Percentiles rank a stretch among this genome's conserved stretches.
phyloP scores from a whole-genome alignment of 2,329 filamentous ascomycete species.

The Fusarium albosuccineum region DNA sequence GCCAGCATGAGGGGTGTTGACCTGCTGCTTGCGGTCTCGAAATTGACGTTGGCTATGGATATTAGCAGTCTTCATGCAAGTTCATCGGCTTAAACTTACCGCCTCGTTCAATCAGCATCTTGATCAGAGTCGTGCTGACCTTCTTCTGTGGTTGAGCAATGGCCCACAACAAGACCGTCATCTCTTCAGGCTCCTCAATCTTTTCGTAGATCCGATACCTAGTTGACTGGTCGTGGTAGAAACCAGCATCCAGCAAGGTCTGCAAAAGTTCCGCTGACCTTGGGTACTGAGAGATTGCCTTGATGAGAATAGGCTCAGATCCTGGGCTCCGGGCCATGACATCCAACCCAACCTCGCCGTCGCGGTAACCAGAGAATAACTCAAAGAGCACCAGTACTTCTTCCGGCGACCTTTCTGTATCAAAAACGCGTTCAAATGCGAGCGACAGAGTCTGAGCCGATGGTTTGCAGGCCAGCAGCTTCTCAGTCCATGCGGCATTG shows the following conservation, averaged over 20 bases:
- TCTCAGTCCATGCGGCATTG: constrained; percentile 62
- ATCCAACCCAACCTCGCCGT: constrained; percentile 64
- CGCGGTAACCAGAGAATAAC: constrained; percentile 64
- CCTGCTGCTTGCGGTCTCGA: constrained; percentile 64
- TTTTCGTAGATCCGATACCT: constrained; percentile 59
- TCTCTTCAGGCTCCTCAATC: constrained; percentile 64
- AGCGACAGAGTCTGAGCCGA: constrained; percentile 63
- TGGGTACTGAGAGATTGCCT: constrained; percentile 67
- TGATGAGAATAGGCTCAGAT: constrained; percentile 63
- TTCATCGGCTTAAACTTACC: constrained; percentile 46
- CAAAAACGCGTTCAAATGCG: constrained; percentile 70
- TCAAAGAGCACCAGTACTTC: constrained; percentile 63
- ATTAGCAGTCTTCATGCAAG: constrained; percentile 23
- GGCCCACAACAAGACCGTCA: constrained; percentile 72
- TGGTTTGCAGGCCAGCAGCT: constrained; percentile 64
- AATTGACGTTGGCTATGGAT: constrained; percentile 66
- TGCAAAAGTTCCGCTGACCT: constrained; percentile 65
- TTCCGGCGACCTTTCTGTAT: constrained; percentile 63
- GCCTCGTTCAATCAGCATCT: constrained; percentile 64
- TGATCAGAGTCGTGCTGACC: constrained; percentile 69
- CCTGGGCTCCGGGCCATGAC: constrained; percentile 60
- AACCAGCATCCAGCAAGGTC: constrained; percentile 68
- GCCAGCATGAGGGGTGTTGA: constrained; percentile 72
- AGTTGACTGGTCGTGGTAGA: constrained; percentile 69
- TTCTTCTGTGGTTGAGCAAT: constrained; percentile 73